phyloP scores from a whole-genome alignment of 306 rosid species.

The Delonix regia region DNA sequence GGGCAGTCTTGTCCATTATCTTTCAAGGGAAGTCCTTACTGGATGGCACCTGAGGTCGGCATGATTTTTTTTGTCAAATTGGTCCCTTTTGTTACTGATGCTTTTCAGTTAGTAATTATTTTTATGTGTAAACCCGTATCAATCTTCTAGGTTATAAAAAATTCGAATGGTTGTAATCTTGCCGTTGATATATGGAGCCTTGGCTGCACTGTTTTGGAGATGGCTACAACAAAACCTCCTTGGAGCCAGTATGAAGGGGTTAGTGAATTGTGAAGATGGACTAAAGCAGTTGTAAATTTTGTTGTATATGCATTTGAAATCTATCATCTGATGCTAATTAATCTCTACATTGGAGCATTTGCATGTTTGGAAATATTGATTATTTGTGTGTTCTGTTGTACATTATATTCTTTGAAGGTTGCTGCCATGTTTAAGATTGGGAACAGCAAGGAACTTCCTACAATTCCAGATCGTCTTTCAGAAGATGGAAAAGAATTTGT shows the following conservation, averaged over 20 bases:
- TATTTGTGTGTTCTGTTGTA: slow-evolving; percentile 40
- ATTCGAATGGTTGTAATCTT: slow-evolving; percentile 77
- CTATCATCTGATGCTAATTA: slow-evolving; percentile 26
- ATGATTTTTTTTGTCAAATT: slow-evolving; percentile 15
- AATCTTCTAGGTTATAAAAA: slow-evolving; percentile 66
- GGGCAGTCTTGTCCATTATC: slow-evolving; percentile 85
- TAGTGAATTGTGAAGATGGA: slow-evolving; percentile 37
- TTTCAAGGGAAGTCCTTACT: slow-evolving; percentile 94
- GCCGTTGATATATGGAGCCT: slow-evolving; percentile 98
- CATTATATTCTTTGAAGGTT: slow-evolving; percentile 51
- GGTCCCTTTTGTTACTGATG: slow-evolving; percentile 24
- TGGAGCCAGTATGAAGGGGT: slow-evolving; percentile 99
- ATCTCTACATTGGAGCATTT: slow-evolving; percentile 45
- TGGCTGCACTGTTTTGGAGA: slow-evolving; percentile 97
- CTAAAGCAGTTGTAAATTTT: slow-evolving; percentile 20
- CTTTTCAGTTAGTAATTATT: neutral
- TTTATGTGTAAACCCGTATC: slow-evolving; percentile 32
- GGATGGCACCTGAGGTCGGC: slow-evolving; percentile 99
- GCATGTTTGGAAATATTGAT: slow-evolving; percentile 35
- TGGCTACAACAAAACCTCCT: slow-evolving; percentile 96
- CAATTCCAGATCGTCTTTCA: slow-evolving; percentile 78
- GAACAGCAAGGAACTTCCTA: slow-evolving; percentile 76
- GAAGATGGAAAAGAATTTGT: slow-evolving; percentile 88
- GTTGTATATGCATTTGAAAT: slow-evolving; percentile 37
- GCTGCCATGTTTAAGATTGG: slow-evolving; percentile 98